Conservation (phyloP, 1,284 basidiomycete species). For the Prillingera fragicola region DNA sequence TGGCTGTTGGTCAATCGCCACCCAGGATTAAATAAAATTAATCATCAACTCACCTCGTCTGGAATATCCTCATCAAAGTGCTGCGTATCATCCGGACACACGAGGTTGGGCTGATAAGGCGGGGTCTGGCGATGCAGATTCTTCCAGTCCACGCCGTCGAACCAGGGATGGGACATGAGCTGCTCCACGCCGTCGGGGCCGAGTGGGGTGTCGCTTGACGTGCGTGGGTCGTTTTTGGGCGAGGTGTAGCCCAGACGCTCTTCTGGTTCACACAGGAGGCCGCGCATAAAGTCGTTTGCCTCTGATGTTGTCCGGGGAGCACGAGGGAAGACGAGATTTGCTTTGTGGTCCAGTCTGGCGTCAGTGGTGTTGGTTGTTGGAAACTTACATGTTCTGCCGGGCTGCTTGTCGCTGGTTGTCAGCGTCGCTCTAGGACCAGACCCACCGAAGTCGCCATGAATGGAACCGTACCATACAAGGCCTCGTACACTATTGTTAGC, state of each 20-base stretch:
- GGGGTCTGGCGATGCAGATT: slow-evolving; percentile 70
- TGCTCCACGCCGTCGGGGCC: slow-evolving; percentile 70
- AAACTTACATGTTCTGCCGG: slow-evolving; percentile 68
- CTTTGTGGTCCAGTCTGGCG: slow-evolving; percentile 72
- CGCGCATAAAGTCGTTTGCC: slow-evolving; percentile 77
- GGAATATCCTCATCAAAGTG: slow-evolving; percentile 93
- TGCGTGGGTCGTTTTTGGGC: slow-evolving; percentile 27
- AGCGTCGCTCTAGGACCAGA: slow-evolving; percentile 14
- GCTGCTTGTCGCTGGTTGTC: slow-evolving; percentile 69
- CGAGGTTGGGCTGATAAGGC: slow-evolving; percentile 80
- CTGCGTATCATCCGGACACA: slow-evolving; percentile 70
- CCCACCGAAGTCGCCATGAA: slow-evolving; percentile 67
- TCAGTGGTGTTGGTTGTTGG: neutral
- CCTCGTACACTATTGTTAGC: slow-evolving; percentile 53
- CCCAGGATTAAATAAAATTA: too few species aligned
- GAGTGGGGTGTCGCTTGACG: slow-evolving; percentile 16
- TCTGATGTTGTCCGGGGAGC: slow-evolving; percentile 76
- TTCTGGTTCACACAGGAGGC: slow-evolving; percentile 86
- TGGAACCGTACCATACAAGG: slow-evolving; percentile 84
- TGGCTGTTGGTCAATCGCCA: slow-evolving; percentile 54
- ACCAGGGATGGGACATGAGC: slow-evolving; percentile 79
- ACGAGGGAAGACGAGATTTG: slow-evolving; percentile 78
- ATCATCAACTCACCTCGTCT: slow-evolving; percentile 65
- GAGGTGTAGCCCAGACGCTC: slow-evolving; percentile 76
- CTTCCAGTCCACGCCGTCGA: slow-evolving; percentile 75